Evolutionary conservation across 78 protist species (phyloP).

Genomic region (Monocercomonoides exilis): DNA sequence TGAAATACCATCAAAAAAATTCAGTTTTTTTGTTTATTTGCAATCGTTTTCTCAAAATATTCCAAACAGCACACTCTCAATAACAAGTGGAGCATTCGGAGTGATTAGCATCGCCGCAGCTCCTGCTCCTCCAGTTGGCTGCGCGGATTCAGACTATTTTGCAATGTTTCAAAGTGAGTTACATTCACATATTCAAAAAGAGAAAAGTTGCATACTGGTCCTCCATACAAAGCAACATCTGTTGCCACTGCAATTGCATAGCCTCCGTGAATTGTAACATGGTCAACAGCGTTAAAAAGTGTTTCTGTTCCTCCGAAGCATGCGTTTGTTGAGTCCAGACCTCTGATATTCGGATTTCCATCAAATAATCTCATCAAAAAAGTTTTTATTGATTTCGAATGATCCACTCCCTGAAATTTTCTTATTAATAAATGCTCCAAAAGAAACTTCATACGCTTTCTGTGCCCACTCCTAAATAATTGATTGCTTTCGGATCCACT

Average conservation of each 20-base stretch:
- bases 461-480: conserved; percentile 87
- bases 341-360: neutral
- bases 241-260: neutral
- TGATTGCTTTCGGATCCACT: conserved; percentile 52
- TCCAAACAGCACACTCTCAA: conserved; percentile 56
- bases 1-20: neutral
- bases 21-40: too few species aligned
- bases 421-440: neutral
- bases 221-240: neutral
- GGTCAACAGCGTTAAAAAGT: conserved; percentile 4
- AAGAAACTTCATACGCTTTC: conserved; percentile 50
- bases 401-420: conserved; percentile 50
- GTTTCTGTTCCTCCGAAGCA: neutral
- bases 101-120: conserved; percentile 93
- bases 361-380: conserved; percentile 62
- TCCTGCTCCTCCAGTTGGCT: conserved; percentile 58
- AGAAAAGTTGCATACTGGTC: neutral
- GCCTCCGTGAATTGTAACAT: neutral
- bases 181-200: too few species aligned
- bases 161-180: too few species aligned
- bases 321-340: neutral
- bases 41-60: too few species aligned
- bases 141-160: neutral
- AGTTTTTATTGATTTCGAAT: conserved; percentile 75
- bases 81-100: conserved; percentile 82